Evolutionary conservation across 2,329 filamentous ascomycete genomes (phyloP).

Genomic region (Cryoendolithus antarcticus): DNA sequence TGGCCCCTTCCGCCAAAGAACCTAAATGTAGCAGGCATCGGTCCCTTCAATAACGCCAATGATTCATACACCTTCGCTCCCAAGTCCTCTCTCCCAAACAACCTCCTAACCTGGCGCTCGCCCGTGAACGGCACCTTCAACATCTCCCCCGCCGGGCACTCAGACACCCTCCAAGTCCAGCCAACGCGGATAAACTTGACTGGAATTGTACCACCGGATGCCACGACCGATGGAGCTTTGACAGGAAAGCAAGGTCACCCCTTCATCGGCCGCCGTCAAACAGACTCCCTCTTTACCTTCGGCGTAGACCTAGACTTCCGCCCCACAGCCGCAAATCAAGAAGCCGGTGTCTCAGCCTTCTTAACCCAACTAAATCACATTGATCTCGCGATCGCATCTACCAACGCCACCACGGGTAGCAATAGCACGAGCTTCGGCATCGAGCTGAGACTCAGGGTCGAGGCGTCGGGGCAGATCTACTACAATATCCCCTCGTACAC

Average conservation of each 20-base stretch:
- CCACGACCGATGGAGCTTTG: constrained; percentile 31
- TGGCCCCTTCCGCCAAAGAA: constrained; percentile 26
- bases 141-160: too few relatives aligned
- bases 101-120: too few relatives aligned
- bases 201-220: too few relatives aligned
- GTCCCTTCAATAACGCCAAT: constrained; percentile 21
- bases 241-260: constrained; percentile 36
- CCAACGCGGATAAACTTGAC: too few relatives aligned
- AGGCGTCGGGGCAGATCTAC: neutral
- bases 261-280: constrained; percentile 44
- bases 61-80: too few relatives aligned
- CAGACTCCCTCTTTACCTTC: constrained; percentile 43
- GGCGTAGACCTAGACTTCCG: constrained; percentile 35
- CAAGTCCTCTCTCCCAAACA: too few relatives aligned
- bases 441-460: neutral
- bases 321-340: constrained; percentile 29
- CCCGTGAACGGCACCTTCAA: too few relatives aligned
- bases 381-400: constrained; percentile 29
- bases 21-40: constrained; percentile 26
- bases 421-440: neutral
- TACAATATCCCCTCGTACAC: constrained; percentile 1
- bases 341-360: constrained; percentile 43
- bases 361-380: constrained; percentile 43
- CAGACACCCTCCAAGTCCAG: too few relatives aligned
- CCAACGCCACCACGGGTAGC: constrained; percentile 14